phyloP scores from a whole-genome alignment of 805 yeast species.

The Ogataea corticis region DNA sequence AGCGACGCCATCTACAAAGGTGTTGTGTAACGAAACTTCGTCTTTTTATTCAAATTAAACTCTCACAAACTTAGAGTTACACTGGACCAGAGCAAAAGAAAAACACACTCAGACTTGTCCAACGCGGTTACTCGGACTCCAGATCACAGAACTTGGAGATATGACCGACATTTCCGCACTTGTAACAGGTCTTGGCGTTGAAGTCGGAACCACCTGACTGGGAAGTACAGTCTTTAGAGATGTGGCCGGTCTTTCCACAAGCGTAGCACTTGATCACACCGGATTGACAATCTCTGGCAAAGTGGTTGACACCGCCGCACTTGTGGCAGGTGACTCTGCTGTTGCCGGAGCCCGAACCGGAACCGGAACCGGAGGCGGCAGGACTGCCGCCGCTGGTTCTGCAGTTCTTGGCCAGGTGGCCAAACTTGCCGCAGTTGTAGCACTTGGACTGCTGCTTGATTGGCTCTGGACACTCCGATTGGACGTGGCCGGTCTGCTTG shows the following conservation, averaged over 20 bases:
- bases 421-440: conserved; percentile 74
- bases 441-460: conserved; percentile 63
- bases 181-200: conserved; percentile 63
- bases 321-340: conserved; percentile 71
- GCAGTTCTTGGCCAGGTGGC: conserved; percentile 84
- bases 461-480: conserved; percentile 75
- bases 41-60: not conserved
- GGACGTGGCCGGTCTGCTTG: conserved; percentile 87
- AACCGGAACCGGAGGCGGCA: conserved; percentile 17
- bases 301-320: conserved; percentile 92
- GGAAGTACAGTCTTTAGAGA: conserved; percentile 76
- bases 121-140: conserved; percentile 11
- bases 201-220: conserved; percentile 50
- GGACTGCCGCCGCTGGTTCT: conserved; percentile 30
- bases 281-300: conserved; percentile 82
- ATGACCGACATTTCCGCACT: conserved; percentile 81
- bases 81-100: conserved; percentile 6
- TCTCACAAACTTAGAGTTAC: not conserved
- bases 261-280: conserved; percentile 80
- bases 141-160: conserved; percentile 72
- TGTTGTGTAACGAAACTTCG: not conserved
- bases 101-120: not conserved
- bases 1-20: conserved; percentile 72
- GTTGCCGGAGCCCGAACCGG: conserved; percentile 4
- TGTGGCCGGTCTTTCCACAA: conserved; percentile 89